Conservation (phyloP, 1,284 basidiomycete species). For the Papiliotrema laurentii region DNA sequence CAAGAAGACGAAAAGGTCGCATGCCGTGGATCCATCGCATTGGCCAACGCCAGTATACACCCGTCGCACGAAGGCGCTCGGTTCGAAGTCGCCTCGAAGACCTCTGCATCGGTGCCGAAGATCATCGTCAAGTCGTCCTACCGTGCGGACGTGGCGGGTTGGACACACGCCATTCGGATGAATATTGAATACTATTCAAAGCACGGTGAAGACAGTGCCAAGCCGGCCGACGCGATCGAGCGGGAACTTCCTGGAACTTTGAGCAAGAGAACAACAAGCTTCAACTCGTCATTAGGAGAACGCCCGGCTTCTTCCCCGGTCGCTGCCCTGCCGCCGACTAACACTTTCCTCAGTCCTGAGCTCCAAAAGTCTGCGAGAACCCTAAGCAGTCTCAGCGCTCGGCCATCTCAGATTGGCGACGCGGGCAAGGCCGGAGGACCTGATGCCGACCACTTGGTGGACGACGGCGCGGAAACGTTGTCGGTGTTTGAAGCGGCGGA, state of each 20-base stretch:
- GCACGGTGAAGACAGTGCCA: slow-evolving; percentile 1
- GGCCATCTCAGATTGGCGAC: slow-evolving; percentile 9
- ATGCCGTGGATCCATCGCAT: slow-evolving; percentile 80
- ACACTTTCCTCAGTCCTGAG: slow-evolving; percentile 37
- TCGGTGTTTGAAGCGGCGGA: slow-evolving; percentile 30
- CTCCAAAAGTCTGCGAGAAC: slow-evolving; percentile 48
- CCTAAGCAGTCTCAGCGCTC: slow-evolving; percentile 42
- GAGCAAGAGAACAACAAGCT: slow-evolving; percentile 16
- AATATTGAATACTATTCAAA: slow-evolving; percentile 63
- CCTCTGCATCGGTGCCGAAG: slow-evolving; percentile 53
- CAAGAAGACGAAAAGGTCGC: slow-evolving; percentile 88
- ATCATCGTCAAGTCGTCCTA: slow-evolving; percentile 91
- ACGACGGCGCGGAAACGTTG: slow-evolving; percentile 22
- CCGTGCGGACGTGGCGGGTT: slow-evolving; percentile 81
- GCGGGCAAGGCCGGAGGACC: slow-evolving; percentile 9
- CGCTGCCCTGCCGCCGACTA: slow-evolving; percentile 25
- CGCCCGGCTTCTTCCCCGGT: slow-evolving; percentile 13
- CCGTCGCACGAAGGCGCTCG: slow-evolving; percentile 53
- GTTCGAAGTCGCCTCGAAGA: slow-evolving; percentile 71
- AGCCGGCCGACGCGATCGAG: neutral
- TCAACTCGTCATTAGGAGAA: slow-evolving; percentile 14
- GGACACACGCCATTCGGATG: slow-evolving; percentile 69
- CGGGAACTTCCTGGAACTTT: neutral
- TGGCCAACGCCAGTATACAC: slow-evolving; percentile 72
- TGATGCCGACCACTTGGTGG: slow-evolving; percentile 18